A percentile compares a stretch with the other conserved stretches of the same genome.
Conservation (phyloP, 2,329 filamentous ascomycete species). For the Aspergillus floridensis region DNA sequence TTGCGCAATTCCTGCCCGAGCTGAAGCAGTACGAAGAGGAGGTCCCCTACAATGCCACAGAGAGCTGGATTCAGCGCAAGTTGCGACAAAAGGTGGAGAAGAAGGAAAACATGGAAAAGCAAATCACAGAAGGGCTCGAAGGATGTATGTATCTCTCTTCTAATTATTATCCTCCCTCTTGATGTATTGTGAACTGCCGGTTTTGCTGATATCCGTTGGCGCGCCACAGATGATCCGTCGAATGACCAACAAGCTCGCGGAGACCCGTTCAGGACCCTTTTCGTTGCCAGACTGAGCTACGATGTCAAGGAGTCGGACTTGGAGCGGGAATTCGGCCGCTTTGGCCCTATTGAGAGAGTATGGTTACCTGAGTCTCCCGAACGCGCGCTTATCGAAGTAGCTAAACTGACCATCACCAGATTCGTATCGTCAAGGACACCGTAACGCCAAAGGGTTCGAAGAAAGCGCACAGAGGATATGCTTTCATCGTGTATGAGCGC, state of each 20-base stretch:
- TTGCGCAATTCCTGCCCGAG: slow-evolving; percentile 72
- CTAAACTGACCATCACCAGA: slow-evolving; percentile 52
- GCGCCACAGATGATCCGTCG: slow-evolving; percentile 66
- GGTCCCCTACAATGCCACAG: slow-evolving; percentile 74
- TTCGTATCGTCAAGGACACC: slow-evolving; percentile 80
- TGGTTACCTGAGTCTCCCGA: slow-evolving; percentile 26
- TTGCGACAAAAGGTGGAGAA: slow-evolving; percentile 83
- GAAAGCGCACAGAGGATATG: slow-evolving; percentile 84
- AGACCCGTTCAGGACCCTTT: slow-evolving; percentile 91
- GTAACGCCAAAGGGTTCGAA: slow-evolving; percentile 68
- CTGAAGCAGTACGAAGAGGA: slow-evolving; percentile 75
- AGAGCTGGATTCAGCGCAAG: slow-evolving; percentile 87
- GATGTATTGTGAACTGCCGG: not conserved
- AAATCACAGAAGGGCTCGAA: slow-evolving; percentile 62
- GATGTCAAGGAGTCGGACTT: slow-evolving; percentile 85
- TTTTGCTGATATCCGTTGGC: not conserved
- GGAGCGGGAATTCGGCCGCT: slow-evolving; percentile 88
- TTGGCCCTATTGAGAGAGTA: slow-evolving; percentile 90
- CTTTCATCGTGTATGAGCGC: slow-evolving; percentile 93
- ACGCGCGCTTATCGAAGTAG: not conserved
- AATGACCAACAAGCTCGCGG: slow-evolving; percentile 87
- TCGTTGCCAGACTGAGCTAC: slow-evolving; percentile 87
- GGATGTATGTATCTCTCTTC: slow-evolving; percentile 52
- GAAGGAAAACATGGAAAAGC: slow-evolving; percentile 63
- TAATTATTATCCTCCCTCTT: too few species aligned